Conservation (phyloP, 2,329 filamentous ascomycete species). For the Fusarium paranaense region DNA sequence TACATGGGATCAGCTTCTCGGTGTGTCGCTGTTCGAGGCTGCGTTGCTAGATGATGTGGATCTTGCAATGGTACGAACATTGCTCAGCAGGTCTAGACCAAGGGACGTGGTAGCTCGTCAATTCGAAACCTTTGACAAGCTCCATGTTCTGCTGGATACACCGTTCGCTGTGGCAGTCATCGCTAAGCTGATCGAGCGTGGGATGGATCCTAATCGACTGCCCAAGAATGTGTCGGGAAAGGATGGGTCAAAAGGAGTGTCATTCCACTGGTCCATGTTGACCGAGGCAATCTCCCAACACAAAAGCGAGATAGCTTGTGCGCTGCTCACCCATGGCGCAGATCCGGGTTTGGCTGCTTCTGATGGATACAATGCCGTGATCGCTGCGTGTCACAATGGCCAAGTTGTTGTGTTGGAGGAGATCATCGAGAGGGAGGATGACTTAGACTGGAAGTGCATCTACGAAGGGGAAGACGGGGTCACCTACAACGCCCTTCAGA, state of each 20-base stretch:
- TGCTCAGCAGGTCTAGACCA: constrained; percentile 24
- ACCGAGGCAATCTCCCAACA: constrained; percentile 17
- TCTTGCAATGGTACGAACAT: constrained; percentile 3
- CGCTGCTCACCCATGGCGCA: constrained; percentile 33
- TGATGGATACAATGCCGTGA: constrained; percentile 24
- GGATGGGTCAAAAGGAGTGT: neutral
- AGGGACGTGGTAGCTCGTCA: constrained; percentile 23
- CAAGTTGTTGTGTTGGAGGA: constrained; percentile 27
- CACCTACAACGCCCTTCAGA: constrained; percentile 37
- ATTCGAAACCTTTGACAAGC: constrained; percentile 20
- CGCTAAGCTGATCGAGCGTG: constrained; percentile 13
- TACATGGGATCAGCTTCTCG: neutral
- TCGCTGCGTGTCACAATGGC: constrained; percentile 25
- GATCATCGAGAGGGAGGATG: constrained; percentile 15
- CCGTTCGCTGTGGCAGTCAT: constrained; percentile 13
- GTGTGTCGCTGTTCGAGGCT: constrained; percentile 25
- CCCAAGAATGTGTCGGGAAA: neutral
- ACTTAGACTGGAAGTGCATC: constrained; percentile 31
- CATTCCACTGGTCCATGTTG: constrained; percentile 22
- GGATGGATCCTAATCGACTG: constrained; percentile 31
- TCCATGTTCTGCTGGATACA: constrained; percentile 1
- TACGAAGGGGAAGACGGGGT: constrained; percentile 10
- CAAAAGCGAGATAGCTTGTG: constrained; percentile 12
- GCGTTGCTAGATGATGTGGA: constrained; percentile 21
- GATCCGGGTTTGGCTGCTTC: constrained; percentile 22